Evolutionary conservation across 1,284 basidiomycete genomes (phyloP), one percentile per base, ranked within the genome.

Genomic region (Ceratobasidium sp.): DNA sequence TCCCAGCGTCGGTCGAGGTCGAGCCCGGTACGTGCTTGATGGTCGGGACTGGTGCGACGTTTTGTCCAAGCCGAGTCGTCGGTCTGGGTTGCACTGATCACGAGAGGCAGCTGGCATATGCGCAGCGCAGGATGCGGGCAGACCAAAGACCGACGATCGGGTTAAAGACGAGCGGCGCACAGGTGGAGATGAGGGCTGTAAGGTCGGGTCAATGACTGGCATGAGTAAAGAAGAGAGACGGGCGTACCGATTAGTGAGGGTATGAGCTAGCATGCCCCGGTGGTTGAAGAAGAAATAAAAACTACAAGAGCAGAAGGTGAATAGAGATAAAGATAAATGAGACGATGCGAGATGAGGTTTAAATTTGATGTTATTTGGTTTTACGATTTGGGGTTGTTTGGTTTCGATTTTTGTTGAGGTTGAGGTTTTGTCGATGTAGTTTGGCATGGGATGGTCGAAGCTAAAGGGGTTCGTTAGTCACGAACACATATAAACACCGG

Each of bases 91-190:
- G 62, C 62, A n/a, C 62, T 44, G 62, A 64, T 46, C 62, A 64
- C 62, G 62, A 23, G 41, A 35, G 27, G 62, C 62, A 64, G 62
- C 62, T 33, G 38, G 62, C 41, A 52, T 4, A 10, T n/a, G 33
- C 41, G 23, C 35, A 46, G 23, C 38, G 62, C 62, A 64, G 62
- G 62, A 64, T 64, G n/a, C 62, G n/a, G 62, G 62, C 41, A 44
- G 41, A 64, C 35, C 38, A 38, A 35, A 12, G 38, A 16, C 20
- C 38, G 41, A 46, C 35, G 62, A 10, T 27, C 41, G 62, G 18
- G 18, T 23, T 46, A 44, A 20, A 44, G 62, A 20, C 62, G 41
- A 64, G 62, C 62, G n/a, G 41, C 12, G 62, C 41, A 20, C 62
- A 46, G 6, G n/a, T 46, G 62, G 38, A 64, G 38, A 64, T 20